Conservation (phyloP, 805 yeast species). For the Isabelozyma rhagii region DNA sequence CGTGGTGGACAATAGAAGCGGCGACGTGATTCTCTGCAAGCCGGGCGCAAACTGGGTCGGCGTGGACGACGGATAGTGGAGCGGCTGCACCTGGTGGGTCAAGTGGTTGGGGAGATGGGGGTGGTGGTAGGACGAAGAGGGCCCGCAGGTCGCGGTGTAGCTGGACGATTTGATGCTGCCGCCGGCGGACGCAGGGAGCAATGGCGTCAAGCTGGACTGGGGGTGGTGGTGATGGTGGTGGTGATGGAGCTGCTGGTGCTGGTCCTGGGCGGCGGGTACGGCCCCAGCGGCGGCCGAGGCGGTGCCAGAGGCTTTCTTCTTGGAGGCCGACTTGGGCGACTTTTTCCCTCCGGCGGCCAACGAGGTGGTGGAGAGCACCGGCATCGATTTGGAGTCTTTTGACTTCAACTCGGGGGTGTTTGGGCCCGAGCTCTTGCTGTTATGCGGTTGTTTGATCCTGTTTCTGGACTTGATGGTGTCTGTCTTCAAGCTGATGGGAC, state of each 20-base stretch:
- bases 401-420: slow-evolving; percentile 57
- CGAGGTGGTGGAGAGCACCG: slow-evolving; percentile 3
- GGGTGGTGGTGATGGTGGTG: neutral
- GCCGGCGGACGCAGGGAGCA: slow-evolving; percentile 21
- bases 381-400: slow-evolving; percentile 31
- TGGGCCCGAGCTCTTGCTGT: slow-evolving; percentile 41
- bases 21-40: slow-evolving; percentile 60
- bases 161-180: slow-evolving; percentile 2
- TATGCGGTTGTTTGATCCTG: slow-evolving; percentile 59
- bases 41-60: slow-evolving; percentile 72
- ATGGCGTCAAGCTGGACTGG: slow-evolving; percentile 17
- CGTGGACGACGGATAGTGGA: slow-evolving; percentile 65
- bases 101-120: slow-evolving; percentile 20
- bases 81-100: slow-evolving; percentile 44
- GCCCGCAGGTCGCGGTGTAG: slow-evolving; percentile 1
- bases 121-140: slow-evolving; percentile 7
- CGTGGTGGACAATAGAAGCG: slow-evolving; percentile 54
- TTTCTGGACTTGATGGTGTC: slow-evolving; percentile 91
- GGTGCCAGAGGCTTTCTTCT: slow-evolving; percentile 7
- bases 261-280: slow-evolving; percentile 4
- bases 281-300: slow-evolving; percentile 3
- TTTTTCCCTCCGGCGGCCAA: slow-evolving; percentile 11
- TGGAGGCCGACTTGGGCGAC: slow-evolving; percentile 17
- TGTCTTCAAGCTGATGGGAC: slow-evolving; percentile 88
- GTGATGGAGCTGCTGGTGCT: slow-evolving; percentile 1